phyloP scores from a whole-genome alignment of 306 rosid species.

The Prunus salicina region DNA sequence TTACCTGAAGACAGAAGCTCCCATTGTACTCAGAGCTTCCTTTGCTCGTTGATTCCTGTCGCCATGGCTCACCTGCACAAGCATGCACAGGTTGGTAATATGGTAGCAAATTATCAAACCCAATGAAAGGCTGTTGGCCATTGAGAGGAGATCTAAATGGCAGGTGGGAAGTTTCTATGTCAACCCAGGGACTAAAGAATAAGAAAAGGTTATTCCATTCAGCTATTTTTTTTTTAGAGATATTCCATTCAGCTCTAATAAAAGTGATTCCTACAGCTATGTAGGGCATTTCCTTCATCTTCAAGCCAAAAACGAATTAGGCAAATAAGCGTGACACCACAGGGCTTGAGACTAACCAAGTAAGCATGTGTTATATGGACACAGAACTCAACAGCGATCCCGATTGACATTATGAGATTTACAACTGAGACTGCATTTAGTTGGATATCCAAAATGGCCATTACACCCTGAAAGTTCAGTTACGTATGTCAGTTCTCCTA shows the following conservation, averaged over 20 bases:
- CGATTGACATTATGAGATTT: conserved; percentile 88
- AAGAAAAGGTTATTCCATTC: not conserved
- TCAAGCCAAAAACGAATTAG: not conserved
- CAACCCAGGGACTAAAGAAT: not conserved
- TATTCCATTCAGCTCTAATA: not conserved
- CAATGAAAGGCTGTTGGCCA: conserved; percentile 1
- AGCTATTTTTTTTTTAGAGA: not conserved
- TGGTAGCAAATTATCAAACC: conserved; percentile 13
- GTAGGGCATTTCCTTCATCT: not conserved
- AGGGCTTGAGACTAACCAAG: conserved; percentile 60
- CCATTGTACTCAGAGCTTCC: conserved; percentile 83
- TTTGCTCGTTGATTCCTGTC: conserved; percentile 70
- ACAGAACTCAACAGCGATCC: conserved; percentile 96
- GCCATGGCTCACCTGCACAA: conserved; percentile 68
- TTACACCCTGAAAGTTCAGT: conserved; percentile 74
- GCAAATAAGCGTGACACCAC: not conserved
- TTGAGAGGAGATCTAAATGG: not conserved
- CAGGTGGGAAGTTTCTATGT: not conserved
- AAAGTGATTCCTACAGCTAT: not conserved
- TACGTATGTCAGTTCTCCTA: conserved; percentile 14
- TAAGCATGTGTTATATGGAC: conserved; percentile 91
- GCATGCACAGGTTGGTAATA: conserved; percentile 17
- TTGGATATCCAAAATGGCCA: conserved; percentile 89
- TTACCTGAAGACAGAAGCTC: conserved; percentile 98
- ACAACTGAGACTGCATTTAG: conserved; percentile 96